A percentile compares a stretch with the other conserved stretches of the same genome.
Conservation (phyloP, 208 protist species). For the Acanthamoeba triangularis region DNA sequence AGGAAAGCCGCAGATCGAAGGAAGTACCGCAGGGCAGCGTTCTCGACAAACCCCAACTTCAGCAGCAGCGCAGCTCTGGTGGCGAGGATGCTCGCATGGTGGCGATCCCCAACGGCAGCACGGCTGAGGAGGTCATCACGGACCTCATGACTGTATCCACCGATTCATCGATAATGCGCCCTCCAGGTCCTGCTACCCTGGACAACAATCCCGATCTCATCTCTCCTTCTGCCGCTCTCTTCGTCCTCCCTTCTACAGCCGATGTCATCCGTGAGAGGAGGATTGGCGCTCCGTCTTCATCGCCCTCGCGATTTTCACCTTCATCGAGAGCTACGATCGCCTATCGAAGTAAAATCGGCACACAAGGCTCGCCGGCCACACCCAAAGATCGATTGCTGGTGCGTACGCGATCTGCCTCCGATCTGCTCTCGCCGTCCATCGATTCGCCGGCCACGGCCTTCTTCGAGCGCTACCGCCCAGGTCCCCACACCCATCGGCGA, state of each 20-base stretch:
- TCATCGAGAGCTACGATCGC: neutral
- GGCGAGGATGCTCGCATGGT: too few species aligned
- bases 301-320: neutral
- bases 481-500: neutral
- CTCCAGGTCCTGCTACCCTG: neutral
- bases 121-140: neutral
- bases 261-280: conserved; percentile 32
- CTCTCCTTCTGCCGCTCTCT: neutral
- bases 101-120: too few species aligned
- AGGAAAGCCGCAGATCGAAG: too few species aligned
- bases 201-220: neutral
- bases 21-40: too few species aligned
- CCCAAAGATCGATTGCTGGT: conserved; percentile 9
- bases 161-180: neutral
- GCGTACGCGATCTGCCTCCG: neutral
- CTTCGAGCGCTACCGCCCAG: conserved; percentile 41
- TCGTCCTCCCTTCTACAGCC: neutral
- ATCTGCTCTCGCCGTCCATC: neutral
- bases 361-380: neutral
- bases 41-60: too few species aligned
- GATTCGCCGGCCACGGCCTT: neutral
- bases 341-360: neutral
- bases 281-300: neutral
- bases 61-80: too few species aligned
- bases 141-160: neutral